phyloP scores from a whole-genome alignment of 2,329 filamentous ascomycete genomes.

The Blumeriella jaapii region DNA sequence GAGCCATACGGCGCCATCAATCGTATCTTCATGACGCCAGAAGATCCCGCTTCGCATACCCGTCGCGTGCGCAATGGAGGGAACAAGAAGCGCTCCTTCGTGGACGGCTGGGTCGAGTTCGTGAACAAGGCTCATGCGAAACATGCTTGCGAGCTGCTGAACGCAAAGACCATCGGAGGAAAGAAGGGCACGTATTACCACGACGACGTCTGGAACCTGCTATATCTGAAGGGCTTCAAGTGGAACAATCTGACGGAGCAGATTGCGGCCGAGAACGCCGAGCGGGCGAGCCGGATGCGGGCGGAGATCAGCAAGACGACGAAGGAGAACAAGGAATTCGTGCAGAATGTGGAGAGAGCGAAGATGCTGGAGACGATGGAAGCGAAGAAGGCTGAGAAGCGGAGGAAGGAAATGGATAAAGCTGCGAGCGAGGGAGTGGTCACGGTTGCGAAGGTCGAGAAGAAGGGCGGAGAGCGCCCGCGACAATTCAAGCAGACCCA shows the following conservation, averaged over 20 bases:
- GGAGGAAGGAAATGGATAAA: constrained; percentile 28
- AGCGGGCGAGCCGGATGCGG: constrained; percentile 61
- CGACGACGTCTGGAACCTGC: constrained; percentile 77
- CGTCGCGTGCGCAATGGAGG: constrained; percentile 61
- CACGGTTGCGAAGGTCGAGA: constrained; percentile 14
- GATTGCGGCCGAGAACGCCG: constrained; percentile 71
- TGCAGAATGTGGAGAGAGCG: constrained; percentile 65
- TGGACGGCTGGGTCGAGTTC: constrained; percentile 83
- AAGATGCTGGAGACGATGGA: constrained; percentile 72
- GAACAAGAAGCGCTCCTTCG: constrained; percentile 73
- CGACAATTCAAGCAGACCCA: constrained; percentile 57
- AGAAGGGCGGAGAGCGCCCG: constrained; percentile 28
- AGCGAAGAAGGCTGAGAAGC: constrained; percentile 41
- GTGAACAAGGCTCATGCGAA: constrained; percentile 65
- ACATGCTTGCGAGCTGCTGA: constrained; percentile 62
- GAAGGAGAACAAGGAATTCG: constrained; percentile 71
- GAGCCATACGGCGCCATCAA: constrained; percentile 65
- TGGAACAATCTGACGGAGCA: constrained; percentile 67
- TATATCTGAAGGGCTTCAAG: constrained; percentile 75
- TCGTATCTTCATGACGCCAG: constrained; percentile 68
- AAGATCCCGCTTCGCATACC: constrained; percentile 55
- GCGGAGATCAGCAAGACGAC: constrained; percentile 67
- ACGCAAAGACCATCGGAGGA: constrained; percentile 67
- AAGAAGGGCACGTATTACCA: constrained; percentile 77
- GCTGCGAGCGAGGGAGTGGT: constrained; percentile 17